phyloP scores from a whole-genome alignment of 23 red algal genomes.

The Pyropia yezoensis region DNA sequence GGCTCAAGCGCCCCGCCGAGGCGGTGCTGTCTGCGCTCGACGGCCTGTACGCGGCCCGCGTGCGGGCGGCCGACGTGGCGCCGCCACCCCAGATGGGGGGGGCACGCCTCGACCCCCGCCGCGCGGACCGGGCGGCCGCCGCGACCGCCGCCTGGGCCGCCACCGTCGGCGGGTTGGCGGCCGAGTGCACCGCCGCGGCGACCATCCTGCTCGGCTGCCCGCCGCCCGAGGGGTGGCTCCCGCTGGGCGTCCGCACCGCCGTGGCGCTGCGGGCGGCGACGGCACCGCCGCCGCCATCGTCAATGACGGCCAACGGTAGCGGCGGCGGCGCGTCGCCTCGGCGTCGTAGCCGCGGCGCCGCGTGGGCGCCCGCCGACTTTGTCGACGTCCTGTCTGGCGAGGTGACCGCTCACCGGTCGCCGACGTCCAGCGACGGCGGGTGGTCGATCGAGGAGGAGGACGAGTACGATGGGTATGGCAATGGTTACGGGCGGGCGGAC shows the following conservation, averaged over 20 bases:
- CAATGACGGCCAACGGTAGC: no score
- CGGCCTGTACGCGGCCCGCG: constrained; percentile 45
- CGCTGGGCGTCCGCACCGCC: constrained; percentile 14
- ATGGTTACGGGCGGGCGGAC: no score
- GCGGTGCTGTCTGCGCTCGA: constrained; percentile 45
- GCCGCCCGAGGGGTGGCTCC: constrained; percentile 64
- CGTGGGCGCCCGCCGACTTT: no score
- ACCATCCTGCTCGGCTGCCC: constrained; percentile 51
- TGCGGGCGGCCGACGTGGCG: constrained; percentile 38
- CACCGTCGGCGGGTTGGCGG: constrained; percentile 44
- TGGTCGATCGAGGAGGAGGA: no score
- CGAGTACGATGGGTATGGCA: no score
- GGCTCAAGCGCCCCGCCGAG: constrained; percentile 51
- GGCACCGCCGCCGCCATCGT: no score
- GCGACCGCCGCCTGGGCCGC: constrained; percentile 26
- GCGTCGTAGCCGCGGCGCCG: no score
- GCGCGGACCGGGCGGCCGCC: background rate
- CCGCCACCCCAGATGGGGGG: constrained; percentile 14
- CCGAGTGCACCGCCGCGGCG: constrained; percentile 50
- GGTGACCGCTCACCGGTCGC: no score
- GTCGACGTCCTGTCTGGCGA: no score
- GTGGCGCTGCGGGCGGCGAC: no score
- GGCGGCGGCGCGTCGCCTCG: no score
- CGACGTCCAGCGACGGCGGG: no score
- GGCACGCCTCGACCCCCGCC: background rate